Evolutionary conservation across 2,329 filamentous ascomycete species (phyloP).

Genomic region (Epichloe sp.): DNA sequence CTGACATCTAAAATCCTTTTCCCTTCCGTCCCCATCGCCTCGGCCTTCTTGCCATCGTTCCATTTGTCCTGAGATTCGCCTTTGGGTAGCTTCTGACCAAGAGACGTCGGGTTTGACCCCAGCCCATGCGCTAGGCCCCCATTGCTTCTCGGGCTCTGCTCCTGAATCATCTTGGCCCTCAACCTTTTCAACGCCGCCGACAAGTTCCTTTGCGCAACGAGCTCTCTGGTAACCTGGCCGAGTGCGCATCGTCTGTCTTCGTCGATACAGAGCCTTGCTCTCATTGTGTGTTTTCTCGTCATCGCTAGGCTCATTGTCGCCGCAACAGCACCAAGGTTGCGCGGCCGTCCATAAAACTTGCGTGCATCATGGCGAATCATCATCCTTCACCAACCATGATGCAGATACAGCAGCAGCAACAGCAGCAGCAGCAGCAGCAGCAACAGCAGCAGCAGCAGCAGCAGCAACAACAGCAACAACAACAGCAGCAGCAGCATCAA

Average conservation of each 20-base stretch:
- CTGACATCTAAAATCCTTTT: neutral
- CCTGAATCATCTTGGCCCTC: neutral
- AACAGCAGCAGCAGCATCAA: slow-evolving; percentile 42
- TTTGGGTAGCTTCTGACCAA: neutral
- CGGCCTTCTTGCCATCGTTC: slow-evolving; percentile 2
- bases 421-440: slow-evolving; percentile 27
- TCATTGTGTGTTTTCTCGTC: neutral
- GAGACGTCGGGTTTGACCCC: slow-evolving; percentile 3
- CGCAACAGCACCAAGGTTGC: neutral
- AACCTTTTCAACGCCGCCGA: neutral
- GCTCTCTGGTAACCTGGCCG: neutral
- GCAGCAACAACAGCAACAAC: slow-evolving; percentile 29
- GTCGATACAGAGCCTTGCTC: neutral
- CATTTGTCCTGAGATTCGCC: neutral
- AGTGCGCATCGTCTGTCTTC: neutral
- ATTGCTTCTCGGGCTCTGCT: neutral
- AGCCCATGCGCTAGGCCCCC: slow-evolving; percentile 4
- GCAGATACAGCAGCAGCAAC: slow-evolving; percentile 34
- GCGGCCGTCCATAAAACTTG: neutral
- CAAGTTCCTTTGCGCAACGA: neutral
- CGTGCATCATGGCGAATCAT: slow-evolving; percentile 54
- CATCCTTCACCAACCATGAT: slow-evolving; percentile 74
- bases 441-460: slow-evolving; percentile 29
- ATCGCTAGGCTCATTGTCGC: neutral
- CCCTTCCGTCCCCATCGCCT: neutral